Conservation (phyloP, 768 basidiomycete genomes). For the Myochromella boudieri region DNA sequence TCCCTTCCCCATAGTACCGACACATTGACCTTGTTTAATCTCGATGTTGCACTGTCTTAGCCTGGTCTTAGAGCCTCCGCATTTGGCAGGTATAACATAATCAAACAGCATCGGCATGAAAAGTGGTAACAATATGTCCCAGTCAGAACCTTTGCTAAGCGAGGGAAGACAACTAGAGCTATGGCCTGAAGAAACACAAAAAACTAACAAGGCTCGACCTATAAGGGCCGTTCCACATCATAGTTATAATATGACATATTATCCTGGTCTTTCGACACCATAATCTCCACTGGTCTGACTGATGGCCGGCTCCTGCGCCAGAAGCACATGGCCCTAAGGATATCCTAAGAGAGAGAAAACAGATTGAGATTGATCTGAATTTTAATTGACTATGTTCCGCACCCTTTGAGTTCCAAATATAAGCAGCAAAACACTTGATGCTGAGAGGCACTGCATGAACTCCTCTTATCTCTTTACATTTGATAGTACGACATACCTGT, state of each 20-base stretch:
- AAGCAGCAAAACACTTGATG: constrained; percentile 40
- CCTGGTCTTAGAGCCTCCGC: too few species aligned
- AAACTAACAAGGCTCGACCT: background rate
- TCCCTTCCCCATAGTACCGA: too few species aligned
- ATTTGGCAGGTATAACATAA: too few species aligned
- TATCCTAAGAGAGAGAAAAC: constrained; percentile 33
- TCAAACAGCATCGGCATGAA: too few species aligned
- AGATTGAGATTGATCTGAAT: background rate
- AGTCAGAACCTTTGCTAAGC: too few species aligned
- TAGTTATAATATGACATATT: constrained; percentile 6
- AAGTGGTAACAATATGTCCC: too few species aligned
- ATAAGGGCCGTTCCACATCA: background rate
- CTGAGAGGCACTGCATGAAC: constrained; percentile 22
- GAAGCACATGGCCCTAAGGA: constrained; percentile 33
- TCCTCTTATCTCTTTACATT: background rate
- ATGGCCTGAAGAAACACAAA: too few species aligned
- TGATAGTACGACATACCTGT: constrained; percentile 30
- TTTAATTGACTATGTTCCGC: constrained; percentile 7
- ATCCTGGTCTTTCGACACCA: constrained; percentile 5
- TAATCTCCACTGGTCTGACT: constrained; percentile 3
- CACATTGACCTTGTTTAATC: too few species aligned
- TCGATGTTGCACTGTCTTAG: too few species aligned
- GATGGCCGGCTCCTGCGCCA: constrained; percentile 25
- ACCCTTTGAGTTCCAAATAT: constrained; percentile 49
- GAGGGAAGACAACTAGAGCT: too few species aligned